phyloP scores from a whole-genome alignment of 441 rosid species.

The Adansonia rubrostipa region DNA sequence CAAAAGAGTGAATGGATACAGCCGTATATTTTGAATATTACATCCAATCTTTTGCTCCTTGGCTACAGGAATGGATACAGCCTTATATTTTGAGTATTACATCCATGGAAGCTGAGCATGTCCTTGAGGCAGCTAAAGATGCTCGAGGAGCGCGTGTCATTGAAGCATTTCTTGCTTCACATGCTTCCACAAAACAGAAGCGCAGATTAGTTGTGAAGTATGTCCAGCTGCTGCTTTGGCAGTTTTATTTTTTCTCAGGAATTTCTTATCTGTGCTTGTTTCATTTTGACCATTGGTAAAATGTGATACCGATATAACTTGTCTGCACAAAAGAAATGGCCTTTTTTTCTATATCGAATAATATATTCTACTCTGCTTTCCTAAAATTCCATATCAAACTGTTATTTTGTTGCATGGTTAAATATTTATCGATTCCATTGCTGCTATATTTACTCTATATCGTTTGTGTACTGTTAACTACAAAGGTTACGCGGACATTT shows the following conservation, averaged over 20 bases:
- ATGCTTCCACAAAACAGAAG: slow-evolving; percentile 75
- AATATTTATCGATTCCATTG: neutral
- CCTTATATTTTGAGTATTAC: slow-evolving; percentile 66
- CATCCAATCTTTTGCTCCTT: slow-evolving; percentile 23
- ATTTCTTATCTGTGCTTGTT: slow-evolving; percentile 22
- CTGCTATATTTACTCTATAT: slow-evolving; percentile 18
- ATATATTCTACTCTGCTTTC: neutral
- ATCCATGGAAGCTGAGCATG: slow-evolving; percentile 73
- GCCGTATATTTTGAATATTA: slow-evolving; percentile 15
- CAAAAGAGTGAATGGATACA: neutral
- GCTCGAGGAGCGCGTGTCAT: slow-evolving; percentile 77
- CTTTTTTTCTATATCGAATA: neutral
- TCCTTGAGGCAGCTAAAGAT: slow-evolving; percentile 73
- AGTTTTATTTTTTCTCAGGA: slow-evolving; percentile 27
- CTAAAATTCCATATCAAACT: slow-evolving; percentile 2
- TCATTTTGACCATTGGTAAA: slow-evolving; percentile 18
- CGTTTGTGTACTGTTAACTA: slow-evolving; percentile 28
- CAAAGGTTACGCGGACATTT: slow-evolving; percentile 79
- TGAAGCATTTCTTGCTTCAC: slow-evolving; percentile 82
- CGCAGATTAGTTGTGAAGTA: slow-evolving; percentile 75
- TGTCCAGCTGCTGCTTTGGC: slow-evolving; percentile 33
- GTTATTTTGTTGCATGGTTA: neutral
- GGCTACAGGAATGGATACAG: slow-evolving; percentile 69
- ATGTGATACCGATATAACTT: slow-evolving; percentile 17
- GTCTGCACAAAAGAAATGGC: slow-evolving; percentile 4